Percentiles rank a stretch among this genome's conserved stretches.
These are phyloP conservation scores for Fraxinus sp. DNA, from an alignment of 305 asterid genomes.

Conservation along the genomic window DNA sequence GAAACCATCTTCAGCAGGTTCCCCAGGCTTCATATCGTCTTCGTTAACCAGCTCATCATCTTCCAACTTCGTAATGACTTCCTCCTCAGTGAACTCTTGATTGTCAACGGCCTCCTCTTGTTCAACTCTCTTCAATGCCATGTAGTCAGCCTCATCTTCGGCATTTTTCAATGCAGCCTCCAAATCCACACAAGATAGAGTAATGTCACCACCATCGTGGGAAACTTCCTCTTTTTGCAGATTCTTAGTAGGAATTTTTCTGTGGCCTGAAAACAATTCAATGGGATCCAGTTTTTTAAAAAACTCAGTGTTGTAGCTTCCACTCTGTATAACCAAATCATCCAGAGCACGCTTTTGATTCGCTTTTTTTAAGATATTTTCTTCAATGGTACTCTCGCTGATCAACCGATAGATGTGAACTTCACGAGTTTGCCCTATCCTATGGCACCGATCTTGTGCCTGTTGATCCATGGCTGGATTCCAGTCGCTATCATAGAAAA, in stretches of 20 bases:
- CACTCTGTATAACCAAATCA: conserved; percentile 94
- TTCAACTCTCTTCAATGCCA: conserved; percentile 97
- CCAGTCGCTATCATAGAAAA: conserved; percentile 99
- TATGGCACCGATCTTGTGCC: conserved; percentile 99
- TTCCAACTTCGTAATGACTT: conserved; percentile 69
- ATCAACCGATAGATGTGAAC: conserved; percentile 92
- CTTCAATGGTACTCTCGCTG: conserved; percentile 97
- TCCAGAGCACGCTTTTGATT: conserved; percentile 97
- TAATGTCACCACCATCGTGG: conserved; percentile 47
- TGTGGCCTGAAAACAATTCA: conserved; percentile 84
- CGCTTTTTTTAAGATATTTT: conserved; percentile 92
- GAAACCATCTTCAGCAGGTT: conserved; percentile 50
- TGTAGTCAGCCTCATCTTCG: conserved; percentile 99
- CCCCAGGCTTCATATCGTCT: conserved; percentile 72
- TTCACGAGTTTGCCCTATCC: conserved; percentile 99
- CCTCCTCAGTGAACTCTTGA: conserved; percentile 95
- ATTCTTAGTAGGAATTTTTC: conserved; percentile 39
- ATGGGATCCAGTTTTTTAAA: conserved; percentile 91
- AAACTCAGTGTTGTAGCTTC: conserved; percentile 93
- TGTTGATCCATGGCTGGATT: conserved; percentile 99
- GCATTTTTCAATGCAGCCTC: conserved; percentile 97
- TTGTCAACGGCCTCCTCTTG: conserved; percentile 99
- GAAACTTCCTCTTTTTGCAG: conserved; percentile 40
- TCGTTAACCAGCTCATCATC: conserved; percentile 90
- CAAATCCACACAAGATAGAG: conserved; percentile 76